Evolutionary conservation across 352 stramenopile species (phyloP).

Genomic region (Pythium scleroteichum): DNA sequence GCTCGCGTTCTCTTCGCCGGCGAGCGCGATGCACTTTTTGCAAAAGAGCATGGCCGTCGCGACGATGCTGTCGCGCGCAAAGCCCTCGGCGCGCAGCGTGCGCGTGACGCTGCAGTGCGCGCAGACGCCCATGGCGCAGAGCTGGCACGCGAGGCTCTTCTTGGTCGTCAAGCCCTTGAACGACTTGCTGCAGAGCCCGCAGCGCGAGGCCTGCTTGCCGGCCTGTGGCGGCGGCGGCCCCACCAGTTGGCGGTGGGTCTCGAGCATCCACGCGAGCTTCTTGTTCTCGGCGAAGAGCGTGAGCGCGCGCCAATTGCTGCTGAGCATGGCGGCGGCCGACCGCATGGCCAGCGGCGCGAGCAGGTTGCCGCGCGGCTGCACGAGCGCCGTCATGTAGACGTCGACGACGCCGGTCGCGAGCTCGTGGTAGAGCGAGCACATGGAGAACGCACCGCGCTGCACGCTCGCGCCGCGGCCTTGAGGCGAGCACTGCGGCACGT

Average conservation of each 20-base stretch:
- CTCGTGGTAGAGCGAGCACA: conserved; percentile 32
- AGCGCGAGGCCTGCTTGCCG: conserved; percentile 12
- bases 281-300: conserved; percentile 31
- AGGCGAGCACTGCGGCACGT: conserved; percentile 21
- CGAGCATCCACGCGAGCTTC: conserved; percentile 32
- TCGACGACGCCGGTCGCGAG: conserved; percentile 21
- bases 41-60: conserved; percentile 63
- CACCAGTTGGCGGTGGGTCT: conserved; percentile 32
- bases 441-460: conserved; percentile 25
- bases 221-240: not conserved
- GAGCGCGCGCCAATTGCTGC: conserved; percentile 20
- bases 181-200: conserved; percentile 28
- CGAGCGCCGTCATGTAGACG: conserved; percentile 31
- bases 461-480: not conserved
- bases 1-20: conserved; percentile 51
- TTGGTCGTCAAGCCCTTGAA: conserved; percentile 23
- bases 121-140: conserved; percentile 25
- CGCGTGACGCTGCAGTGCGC: conserved; percentile 24
- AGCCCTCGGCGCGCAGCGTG: conserved; percentile 21
- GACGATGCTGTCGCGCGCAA: conserved; percentile 20
- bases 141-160: conserved; percentile 24
- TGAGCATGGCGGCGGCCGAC: conserved; percentile 16
- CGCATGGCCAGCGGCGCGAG: conserved; percentile 14
- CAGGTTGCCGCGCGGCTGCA: conserved; percentile 26
- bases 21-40: conserved; percentile 57